A percentile compares a stretch with the other conserved stretches of the same genome.
phyloP scores from a whole-genome alignment of 208 protist species.

The Trypanosoma platydactyli region DNA sequence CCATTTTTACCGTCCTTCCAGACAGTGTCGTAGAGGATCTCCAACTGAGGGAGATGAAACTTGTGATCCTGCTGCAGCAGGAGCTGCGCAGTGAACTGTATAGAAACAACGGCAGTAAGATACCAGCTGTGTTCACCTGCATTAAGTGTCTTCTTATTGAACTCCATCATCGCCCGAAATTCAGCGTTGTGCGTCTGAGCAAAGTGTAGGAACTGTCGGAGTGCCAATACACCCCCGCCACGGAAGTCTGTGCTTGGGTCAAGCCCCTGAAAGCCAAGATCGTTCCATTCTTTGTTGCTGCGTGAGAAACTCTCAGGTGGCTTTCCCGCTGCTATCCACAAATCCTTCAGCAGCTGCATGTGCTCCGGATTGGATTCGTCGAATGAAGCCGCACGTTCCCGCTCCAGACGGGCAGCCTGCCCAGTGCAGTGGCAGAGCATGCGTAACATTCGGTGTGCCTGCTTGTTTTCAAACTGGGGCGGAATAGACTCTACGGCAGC shows the following conservation, averaged over 20 bases:
- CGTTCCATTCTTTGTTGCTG: constrained; percentile 53
- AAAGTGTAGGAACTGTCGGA: constrained; percentile 84
- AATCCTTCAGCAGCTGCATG: constrained; percentile 61
- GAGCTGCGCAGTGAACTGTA: constrained; percentile 81
- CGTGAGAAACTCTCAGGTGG: constrained; percentile 38
- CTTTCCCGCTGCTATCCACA: constrained; percentile 60
- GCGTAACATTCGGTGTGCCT: constrained; percentile 32
- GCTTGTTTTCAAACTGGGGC: too few relatives aligned
- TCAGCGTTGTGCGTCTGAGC: constrained; percentile 54
- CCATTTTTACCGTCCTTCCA: constrained; percentile 9
- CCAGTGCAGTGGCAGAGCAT: constrained; percentile 50
- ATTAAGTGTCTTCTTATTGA: constrained; percentile 51
- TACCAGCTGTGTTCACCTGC: constrained; percentile 67
- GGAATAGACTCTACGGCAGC: neutral
- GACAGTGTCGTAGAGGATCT: constrained; percentile 74
- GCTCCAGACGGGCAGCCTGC: constrained; percentile 46
- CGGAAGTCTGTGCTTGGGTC: constrained; percentile 90
- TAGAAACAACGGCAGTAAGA: constrained; percentile 80
- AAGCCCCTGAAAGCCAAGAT: constrained; percentile 87
- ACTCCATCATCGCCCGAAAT: constrained; percentile 72
- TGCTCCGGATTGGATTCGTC: constrained; percentile 55
- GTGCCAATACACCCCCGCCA: constrained; percentile 74
- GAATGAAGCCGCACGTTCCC: constrained; percentile 63
- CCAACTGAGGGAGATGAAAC: constrained; percentile 58
- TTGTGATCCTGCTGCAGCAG: constrained; percentile 55